Conservation (phyloP, 495 filamentous ascomycete genomes). For the Trichoderma gamsii region DNA sequence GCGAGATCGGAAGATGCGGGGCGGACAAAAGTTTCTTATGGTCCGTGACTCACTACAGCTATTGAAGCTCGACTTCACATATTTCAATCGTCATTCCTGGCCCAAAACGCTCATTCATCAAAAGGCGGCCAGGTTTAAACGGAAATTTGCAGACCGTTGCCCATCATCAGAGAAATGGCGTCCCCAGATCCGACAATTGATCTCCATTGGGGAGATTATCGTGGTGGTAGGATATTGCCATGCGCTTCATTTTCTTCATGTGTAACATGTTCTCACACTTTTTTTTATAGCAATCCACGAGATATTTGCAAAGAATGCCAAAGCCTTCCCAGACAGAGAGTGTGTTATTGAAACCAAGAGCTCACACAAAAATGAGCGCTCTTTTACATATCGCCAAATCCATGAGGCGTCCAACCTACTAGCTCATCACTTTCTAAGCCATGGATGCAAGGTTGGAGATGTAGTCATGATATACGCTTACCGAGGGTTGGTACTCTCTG, state of each 20-base stretch:
- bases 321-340: slow-evolving; percentile 57
- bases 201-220: slow-evolving; percentile 65
- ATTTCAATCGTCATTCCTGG: not conserved
- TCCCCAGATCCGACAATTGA: slow-evolving; percentile 57
- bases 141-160: not conserved
- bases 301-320: slow-evolving; percentile 55
- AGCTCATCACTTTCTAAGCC: slow-evolving; percentile 60
- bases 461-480: slow-evolving; percentile 79
- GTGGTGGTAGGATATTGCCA: slow-evolving; percentile 33
- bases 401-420: slow-evolving; percentile 66
- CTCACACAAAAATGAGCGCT: slow-evolving; percentile 38
- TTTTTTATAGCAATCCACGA: slow-evolving; percentile 58
- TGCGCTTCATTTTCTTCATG: not conserved
- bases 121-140: not conserved
- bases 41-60: not conserved
- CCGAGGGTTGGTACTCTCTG: slow-evolving; percentile 33
- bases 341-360: slow-evolving; percentile 71
- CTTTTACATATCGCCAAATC: slow-evolving; percentile 72
- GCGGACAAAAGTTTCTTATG: not conserved
- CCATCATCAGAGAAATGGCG: not conserved
- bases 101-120: not conserved
- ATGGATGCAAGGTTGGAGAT: slow-evolving; percentile 61
- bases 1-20: not conserved
- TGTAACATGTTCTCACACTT: not conserved
- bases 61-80: not conserved